phyloP scores from a whole-genome alignment of 1,284 basidiomycete species.

The Pholiota adiposa region DNA sequence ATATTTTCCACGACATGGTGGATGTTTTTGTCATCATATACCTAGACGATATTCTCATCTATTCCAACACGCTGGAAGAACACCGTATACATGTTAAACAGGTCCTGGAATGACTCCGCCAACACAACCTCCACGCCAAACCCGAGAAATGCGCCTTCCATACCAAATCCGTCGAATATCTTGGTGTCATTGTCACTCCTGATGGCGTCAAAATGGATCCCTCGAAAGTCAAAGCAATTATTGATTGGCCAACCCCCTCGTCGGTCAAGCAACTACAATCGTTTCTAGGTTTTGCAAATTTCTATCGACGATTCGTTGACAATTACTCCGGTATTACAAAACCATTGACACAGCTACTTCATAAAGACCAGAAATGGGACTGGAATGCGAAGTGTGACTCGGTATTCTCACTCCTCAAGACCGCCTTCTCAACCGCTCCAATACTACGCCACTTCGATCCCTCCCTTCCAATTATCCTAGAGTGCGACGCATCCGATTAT shows the following conservation, averaged over 20 bases:
- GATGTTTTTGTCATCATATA: slow-evolving; percentile 19
- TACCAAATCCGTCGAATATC: slow-evolving; percentile 28
- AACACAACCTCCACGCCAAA: slow-evolving; percentile 25
- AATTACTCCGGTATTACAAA: slow-evolving; percentile 16
- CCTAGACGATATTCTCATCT: slow-evolving; percentile 25
- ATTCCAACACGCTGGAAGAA: slow-evolving; percentile 19
- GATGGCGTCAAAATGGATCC: slow-evolving; percentile 31
- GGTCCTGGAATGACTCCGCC: slow-evolving; percentile 21
- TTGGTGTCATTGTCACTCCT: slow-evolving; percentile 30
- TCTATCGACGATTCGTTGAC: slow-evolving; percentile 20
- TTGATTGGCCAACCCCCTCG: slow-evolving; percentile 31
- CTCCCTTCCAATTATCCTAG: slow-evolving; percentile 31
- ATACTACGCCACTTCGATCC: slow-evolving; percentile 45
- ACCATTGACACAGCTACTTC: too few relatives aligned
- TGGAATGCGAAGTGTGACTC: too few relatives aligned
- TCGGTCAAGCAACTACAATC: slow-evolving; percentile 18
- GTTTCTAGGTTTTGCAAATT: slow-evolving; percentile 28
- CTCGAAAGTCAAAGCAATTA: slow-evolving; percentile 29
- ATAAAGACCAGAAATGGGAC: too few relatives aligned
- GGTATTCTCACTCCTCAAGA: slow-evolving; percentile 29
- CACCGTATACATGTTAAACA: slow-evolving; percentile 12
- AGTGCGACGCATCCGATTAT: slow-evolving; percentile 40
- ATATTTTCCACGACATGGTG: slow-evolving; percentile 1
- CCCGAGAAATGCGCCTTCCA: slow-evolving; percentile 35
- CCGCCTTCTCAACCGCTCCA: slow-evolving; percentile 35